Conservation (phyloP, 2,329 filamentous ascomycete species). For the Ophidiomyces ophidiicola region DNA sequence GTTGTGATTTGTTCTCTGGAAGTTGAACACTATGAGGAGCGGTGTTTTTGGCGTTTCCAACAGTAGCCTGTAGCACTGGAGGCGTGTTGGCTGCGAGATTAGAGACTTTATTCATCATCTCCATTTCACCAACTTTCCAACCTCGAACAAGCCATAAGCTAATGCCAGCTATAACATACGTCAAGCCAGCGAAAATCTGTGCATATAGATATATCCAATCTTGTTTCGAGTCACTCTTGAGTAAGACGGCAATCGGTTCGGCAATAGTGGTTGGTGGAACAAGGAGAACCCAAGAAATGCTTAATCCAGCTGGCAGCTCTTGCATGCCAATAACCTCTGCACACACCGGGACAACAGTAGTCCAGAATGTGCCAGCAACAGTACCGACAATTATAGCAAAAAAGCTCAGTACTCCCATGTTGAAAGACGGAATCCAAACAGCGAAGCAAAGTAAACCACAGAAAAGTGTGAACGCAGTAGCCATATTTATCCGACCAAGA, state of each 20-base stretch:
- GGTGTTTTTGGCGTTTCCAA: background rate
- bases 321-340: constrained; percentile 50
- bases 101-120: constrained; percentile 12
- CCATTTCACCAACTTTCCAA: constrained; percentile 29
- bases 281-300: constrained; percentile 48
- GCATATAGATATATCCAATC: constrained; percentile 29
- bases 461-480: constrained; percentile 42
- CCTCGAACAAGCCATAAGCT: constrained; percentile 34
- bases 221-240: constrained; percentile 32
- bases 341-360: constrained; percentile 45
- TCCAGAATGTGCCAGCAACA: constrained; percentile 50
- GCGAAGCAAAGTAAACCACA: constrained; percentile 47
- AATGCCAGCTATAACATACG: constrained; percentile 46
- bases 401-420: constrained; percentile 46
- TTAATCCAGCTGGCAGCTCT: constrained; percentile 45
- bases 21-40: too few species aligned
- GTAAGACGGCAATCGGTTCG: constrained; percentile 48
- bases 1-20: too few species aligned
- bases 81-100: constrained; percentile 3
- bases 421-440: constrained; percentile 50
- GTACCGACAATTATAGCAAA: constrained; percentile 48
- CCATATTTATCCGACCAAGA: constrained; percentile 52
- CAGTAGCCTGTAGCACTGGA: background rate
- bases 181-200: constrained; percentile 47
- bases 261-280: constrained; percentile 40